Evolutionary conservation across 2,329 filamentous ascomycete genomes (phyloP).

Genomic region (Didymella sp.): DNA sequence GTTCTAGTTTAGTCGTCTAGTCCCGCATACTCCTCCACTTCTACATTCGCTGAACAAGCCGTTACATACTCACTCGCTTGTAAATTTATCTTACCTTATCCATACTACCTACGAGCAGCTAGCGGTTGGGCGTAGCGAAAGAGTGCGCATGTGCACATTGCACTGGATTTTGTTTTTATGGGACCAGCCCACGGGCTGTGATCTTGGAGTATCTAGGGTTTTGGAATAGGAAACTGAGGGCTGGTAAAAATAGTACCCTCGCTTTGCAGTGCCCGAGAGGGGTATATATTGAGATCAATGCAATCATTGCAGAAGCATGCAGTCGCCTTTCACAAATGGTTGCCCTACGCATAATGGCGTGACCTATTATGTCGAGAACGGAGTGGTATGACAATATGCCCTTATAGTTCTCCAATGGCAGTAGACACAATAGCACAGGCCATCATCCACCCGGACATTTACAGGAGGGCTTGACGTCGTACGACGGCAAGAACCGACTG

Average conservation of each 20-base stretch:
- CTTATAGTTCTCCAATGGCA: conserved; percentile 38
- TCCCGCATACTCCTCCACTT: background rate
- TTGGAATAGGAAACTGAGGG: background rate
- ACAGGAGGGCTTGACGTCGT: conserved; percentile 29
- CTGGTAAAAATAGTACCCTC: background rate
- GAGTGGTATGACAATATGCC: conserved; percentile 42
- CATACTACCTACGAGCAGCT: background rate
- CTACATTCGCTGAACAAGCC: background rate
- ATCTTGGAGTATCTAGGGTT: background rate
- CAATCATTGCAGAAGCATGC: background rate
- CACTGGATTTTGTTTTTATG: background rate
- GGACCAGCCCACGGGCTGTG: background rate
- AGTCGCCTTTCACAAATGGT: background rate
- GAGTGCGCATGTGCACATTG: too few relatives aligned
- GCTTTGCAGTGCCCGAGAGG: background rate
- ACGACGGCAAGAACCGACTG: conserved; percentile 17
- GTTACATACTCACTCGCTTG: background rate
- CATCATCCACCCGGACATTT: conserved; percentile 44
- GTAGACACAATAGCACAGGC: conserved; percentile 47
- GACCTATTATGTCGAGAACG: conserved; percentile 37
- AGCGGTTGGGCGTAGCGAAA: too few relatives aligned
- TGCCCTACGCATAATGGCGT: too few relatives aligned
- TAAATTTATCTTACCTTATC: background rate
- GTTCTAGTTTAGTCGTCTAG: background rate
- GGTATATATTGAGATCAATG: background rate